Percentiles rank a stretch among this genome's conserved stretches.
Evolutionary conservation across 2,329 filamentous ascomycete genomes (phyloP).

Genomic region (Elsinoe perseae): DNA sequence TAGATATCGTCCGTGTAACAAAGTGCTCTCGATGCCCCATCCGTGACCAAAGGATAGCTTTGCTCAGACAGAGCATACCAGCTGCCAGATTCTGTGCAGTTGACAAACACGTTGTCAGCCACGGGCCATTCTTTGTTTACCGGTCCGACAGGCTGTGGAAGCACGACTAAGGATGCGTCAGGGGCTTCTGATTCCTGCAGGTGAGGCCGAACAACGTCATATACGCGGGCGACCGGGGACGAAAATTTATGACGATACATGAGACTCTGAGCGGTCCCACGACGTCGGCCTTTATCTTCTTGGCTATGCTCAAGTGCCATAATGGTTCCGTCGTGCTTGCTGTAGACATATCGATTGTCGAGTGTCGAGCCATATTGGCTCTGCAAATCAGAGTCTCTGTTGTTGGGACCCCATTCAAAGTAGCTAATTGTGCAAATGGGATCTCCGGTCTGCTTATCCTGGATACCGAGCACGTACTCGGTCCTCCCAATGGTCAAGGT

Average conservation of each 20-base stretch:
- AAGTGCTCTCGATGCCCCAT: slow-evolving; percentile 52
- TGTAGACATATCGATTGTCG: slow-evolving; percentile 84
- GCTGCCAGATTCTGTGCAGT: slow-evolving; percentile 74
- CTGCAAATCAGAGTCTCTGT: slow-evolving; percentile 77
- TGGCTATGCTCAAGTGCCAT: slow-evolving; percentile 67
- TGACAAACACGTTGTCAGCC: slow-evolving; percentile 60
- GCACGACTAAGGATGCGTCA: slow-evolving; percentile 69
- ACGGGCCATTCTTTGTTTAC: slow-evolving; percentile 30
- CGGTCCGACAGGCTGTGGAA: slow-evolving; percentile 74
- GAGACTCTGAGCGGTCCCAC: slow-evolving; percentile 16
- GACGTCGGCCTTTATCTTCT: slow-evolving; percentile 21
- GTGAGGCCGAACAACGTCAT: slow-evolving; percentile 73
- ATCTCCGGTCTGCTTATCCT: slow-evolving; percentile 62
- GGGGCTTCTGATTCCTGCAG: slow-evolving; percentile 49
- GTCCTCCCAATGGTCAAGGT: slow-evolving; percentile 77
- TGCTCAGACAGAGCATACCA: slow-evolving; percentile 92
- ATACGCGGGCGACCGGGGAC: slow-evolving; percentile 77
- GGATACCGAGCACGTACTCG: slow-evolving; percentile 83
- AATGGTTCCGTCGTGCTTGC: slow-evolving; percentile 73
- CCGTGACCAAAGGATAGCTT: slow-evolving; percentile 76
- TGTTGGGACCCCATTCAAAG: slow-evolving; percentile 92
- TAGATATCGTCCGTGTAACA: slow-evolving; percentile 51
- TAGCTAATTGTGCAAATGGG: slow-evolving; percentile 85
- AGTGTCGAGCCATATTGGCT: slow-evolving; percentile 72
- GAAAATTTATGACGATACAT: slow-evolving; percentile 28